Percentiles rank a stretch among this genome's conserved stretches.
Conservation (phyloP, 2,329 filamentous ascomycete species). For the Dactylella cylindrospora region DNA sequence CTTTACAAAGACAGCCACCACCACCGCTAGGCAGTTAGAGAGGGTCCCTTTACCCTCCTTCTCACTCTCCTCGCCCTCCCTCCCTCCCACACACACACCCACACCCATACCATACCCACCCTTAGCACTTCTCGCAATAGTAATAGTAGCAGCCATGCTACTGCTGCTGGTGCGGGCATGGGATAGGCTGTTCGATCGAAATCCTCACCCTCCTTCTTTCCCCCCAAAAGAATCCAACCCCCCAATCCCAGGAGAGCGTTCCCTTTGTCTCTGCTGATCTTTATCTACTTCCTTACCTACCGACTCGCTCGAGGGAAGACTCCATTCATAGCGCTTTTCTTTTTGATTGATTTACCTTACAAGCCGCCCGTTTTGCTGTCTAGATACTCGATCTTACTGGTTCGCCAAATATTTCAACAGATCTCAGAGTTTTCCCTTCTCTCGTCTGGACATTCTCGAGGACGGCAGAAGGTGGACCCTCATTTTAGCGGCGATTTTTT, state of each 20-base stretch:
- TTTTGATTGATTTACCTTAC: no score
- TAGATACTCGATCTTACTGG: neutral
- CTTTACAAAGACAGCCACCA: neutral
- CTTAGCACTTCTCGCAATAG: no score
- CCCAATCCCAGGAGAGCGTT: slow-evolving; percentile 8
- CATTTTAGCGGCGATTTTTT: no score
- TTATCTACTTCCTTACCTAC: slow-evolving; percentile 37
- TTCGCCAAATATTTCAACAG: neutral
- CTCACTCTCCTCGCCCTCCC: no score
- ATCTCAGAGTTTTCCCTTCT: slow-evolving; percentile 12
- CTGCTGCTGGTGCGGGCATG: no score
- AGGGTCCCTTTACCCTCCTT: no score
- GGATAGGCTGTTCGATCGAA: no score
- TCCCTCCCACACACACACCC: neutral
- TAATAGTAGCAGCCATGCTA: no score
- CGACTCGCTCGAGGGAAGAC: no score
- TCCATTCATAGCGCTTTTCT: slow-evolving; percentile 19
- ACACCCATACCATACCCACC: no score
- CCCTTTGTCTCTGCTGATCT: slow-evolving; percentile 44
- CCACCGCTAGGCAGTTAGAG: no score
- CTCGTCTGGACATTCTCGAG: slow-evolving; percentile 14
- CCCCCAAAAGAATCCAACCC: slow-evolving; percentile 22
- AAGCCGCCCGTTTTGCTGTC: slow-evolving; percentile 17
- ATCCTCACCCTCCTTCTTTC: no score
- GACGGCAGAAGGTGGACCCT: slow-evolving; percentile 25